Evolutionary conservation across 352 stramenopile genomes (phyloP), one percentile per base, ranked within the genome.

Genomic region (Phytophthora meadii): DNA sequence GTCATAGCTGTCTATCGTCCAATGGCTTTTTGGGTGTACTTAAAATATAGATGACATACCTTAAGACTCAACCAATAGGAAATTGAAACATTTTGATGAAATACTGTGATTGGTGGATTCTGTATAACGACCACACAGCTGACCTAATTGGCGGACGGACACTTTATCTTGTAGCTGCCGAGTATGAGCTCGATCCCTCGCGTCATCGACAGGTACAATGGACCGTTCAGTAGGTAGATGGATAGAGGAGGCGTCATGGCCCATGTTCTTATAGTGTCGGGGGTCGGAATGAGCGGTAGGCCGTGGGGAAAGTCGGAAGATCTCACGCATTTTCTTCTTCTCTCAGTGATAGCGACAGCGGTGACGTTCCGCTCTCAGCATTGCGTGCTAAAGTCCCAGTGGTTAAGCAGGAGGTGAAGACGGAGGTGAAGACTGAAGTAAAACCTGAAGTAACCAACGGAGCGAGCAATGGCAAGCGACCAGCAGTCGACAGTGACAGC

Each of bases 301-400:
- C 0, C 17, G 47, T n/a, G n/a, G 3, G 36, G 34, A 72, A 36
- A 68, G 53, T 42, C 32, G 41, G 17, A 77, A 71, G 58, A 72
- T 71, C 70, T 81, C 48, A 77, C 58, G 10, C 7, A 11, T 55
- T 41, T 57, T 46, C 10, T 44, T 25, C 55, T 15, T 28, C 22
- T 25, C 22, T 22, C 42, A 89, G 81, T 60, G 82, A 87, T 52
- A 91, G 81, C 49, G 83, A 92, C 60, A 93, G 85, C 60, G 87
- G 94, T 60, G 85, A 93, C 60, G 55, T 94, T 2, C 87, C 87
- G 53, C 72, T 95, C 39, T 86, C 85, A n/a, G 76, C 87, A 46
- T 57, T 95, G 42, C 79, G 83, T 4, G 28, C 54, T 11, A 74
- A 74, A 17, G 25, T 50, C 19, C 22, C 60, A 19, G 65, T 65